Base-by-base conservation (phyloP, 2,329 filamentous ascomycete species). In the Aulographum hederae region DNA sequence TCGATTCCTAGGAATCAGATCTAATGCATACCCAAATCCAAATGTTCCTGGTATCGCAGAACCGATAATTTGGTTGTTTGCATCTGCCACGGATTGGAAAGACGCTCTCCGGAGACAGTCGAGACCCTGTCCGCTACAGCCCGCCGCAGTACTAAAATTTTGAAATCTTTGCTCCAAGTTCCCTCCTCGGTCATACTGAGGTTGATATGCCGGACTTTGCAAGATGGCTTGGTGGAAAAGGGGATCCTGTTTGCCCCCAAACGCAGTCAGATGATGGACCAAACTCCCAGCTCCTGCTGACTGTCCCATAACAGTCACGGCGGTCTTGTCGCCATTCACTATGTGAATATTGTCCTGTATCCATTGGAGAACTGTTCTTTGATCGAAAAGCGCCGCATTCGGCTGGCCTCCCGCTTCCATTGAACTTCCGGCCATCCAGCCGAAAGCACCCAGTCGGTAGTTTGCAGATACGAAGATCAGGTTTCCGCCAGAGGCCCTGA, bases 361-460 rank as follows among this genome's bases (percentile, higher is more conserved):
- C 66, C 66, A 71, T 39, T 65, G 47, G 6, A 70, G 46, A 20
- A 61, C 62, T 13, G 64, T 46, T 8, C 58, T 52, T 41, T 68
- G 63, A 32, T 67, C 63, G 30, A 55, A 47, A 0, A 65, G 44
- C 1, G 52, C 62, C 4, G 51, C 53, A 41, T 65, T 65, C 3
- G 12, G 43, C 1, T 40, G 45, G 3, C 54, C 56, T 25, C 8
- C 21, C 8, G 21, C 21, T 8, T 25, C 21, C 32, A 42, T 51
- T 1, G 44, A 45, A 3, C 51, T 47, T 2, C 53, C 53, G 6
- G 45, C 39, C 21, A 39, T 37, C 36, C 43, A 56, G 12, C 53
- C 52, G 26, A 53, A 38, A 8, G 50, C 51, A 15, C 60, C 60
- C 0, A 63, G 44, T 38, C 59, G 55, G 34, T 63, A 63, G 37